phyloP scores from a whole-genome alignment of 352 stramenopile genomes.

The Aphanomyces euteiches region DNA sequence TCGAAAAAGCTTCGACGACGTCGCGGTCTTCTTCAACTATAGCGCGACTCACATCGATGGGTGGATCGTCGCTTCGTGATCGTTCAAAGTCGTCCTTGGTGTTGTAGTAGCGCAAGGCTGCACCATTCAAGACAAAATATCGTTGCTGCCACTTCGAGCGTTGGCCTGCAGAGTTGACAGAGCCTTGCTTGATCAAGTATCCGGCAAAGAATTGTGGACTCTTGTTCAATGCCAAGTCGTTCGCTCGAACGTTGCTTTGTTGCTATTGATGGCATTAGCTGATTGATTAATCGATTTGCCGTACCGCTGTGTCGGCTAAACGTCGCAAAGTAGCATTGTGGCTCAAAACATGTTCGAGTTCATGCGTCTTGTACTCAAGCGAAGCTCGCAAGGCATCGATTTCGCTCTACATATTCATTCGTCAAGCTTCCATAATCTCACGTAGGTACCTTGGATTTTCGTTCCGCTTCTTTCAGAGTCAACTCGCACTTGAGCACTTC shows the following conservation, averaged over 20 bases:
- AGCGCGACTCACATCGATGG: slow-evolving; percentile 73
- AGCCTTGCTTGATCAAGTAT: slow-evolving; percentile 80
- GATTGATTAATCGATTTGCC: neutral
- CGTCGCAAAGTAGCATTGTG: slow-evolving; percentile 86
- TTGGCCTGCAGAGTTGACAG: slow-evolving; percentile 40
- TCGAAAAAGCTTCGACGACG: slow-evolving; percentile 76
- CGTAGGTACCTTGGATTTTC: slow-evolving; percentile 43
- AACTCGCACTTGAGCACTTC: slow-evolving; percentile 76
- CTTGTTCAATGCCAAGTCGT: slow-evolving; percentile 73
- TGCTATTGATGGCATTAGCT: slow-evolving; percentile 34
- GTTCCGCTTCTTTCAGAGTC: slow-evolving; percentile 69
- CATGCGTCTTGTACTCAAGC: slow-evolving; percentile 83
- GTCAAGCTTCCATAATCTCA: neutral
- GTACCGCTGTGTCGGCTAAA: slow-evolving; percentile 64
- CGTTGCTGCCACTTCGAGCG: slow-evolving; percentile 80
- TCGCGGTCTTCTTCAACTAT: slow-evolving; percentile 71
- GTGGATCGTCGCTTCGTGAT: slow-evolving; percentile 68
- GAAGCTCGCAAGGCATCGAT: slow-evolving; percentile 58
- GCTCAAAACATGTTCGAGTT: slow-evolving; percentile 83
- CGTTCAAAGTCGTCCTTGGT: slow-evolving; percentile 86
- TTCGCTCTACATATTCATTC: slow-evolving; percentile 40
- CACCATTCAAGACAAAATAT: slow-evolving; percentile 81
- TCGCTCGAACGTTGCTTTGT: slow-evolving; percentile 78
- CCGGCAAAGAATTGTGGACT: slow-evolving; percentile 67
- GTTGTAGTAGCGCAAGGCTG: slow-evolving; percentile 76